Percentiles rank a stretch among this genome's conserved stretches.
phyloP scores from a whole-genome alignment of 345 rosid species.

The Corchorus olitorius region DNA sequence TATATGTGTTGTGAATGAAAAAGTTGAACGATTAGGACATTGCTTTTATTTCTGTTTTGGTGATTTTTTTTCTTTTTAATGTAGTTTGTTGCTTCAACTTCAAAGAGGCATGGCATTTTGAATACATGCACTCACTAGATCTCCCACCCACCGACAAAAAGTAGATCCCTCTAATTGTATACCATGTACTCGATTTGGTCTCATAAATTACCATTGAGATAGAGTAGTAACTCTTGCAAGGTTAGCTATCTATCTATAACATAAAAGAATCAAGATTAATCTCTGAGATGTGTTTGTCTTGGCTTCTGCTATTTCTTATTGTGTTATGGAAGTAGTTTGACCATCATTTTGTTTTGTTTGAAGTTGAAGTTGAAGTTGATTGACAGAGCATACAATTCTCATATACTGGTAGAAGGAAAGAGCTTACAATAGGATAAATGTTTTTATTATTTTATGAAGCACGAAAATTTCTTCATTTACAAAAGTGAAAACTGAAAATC shows the following conservation, averaged over 20 bases:
- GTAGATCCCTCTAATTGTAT: background rate
- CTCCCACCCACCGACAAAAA: no score
- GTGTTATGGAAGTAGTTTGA: background rate
- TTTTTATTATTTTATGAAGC: background rate
- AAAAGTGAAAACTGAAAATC: background rate
- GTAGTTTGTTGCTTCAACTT: no score
- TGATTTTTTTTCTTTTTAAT: no score
- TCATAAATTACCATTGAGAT: background rate
- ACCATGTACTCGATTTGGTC: background rate
- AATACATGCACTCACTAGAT: no score
- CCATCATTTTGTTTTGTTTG: background rate
- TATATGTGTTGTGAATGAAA: no score
- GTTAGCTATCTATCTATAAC: background rate
- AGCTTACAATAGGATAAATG: background rate
- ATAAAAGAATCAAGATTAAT: background rate
- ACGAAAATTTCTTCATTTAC: background rate
- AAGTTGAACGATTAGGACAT: no score
- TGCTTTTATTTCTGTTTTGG: no score
- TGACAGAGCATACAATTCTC: constrained; percentile 2
- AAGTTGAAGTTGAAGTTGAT: constrained; percentile 7
- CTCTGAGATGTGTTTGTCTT: background rate
- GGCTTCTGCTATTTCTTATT: background rate
- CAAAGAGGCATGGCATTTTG: no score
- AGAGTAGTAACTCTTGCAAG: background rate
- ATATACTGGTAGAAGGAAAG: background rate